phyloP scores from a whole-genome alignment of 2,329 filamentous ascomycete species.

The Emergomyces pasteurianus region DNA sequence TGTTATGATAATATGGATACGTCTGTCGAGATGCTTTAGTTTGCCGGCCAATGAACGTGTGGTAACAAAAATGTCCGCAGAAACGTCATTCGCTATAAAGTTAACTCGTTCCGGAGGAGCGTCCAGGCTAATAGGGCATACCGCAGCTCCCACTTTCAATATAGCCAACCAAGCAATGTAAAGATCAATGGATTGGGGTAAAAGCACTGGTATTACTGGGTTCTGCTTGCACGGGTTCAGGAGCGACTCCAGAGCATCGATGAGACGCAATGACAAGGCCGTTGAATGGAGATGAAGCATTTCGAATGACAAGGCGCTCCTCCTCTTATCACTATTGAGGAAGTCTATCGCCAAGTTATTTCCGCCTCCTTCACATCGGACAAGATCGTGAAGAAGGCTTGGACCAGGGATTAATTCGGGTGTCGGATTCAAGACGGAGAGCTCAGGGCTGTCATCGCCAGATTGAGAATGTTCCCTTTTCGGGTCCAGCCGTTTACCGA shows the following conservation, averaged over 20 bases:
- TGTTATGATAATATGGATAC: constrained; percentile 21
- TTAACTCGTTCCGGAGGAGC: constrained; percentile 62
- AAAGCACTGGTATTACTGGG: constrained; percentile 57
- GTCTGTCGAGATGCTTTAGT: constrained; percentile 12
- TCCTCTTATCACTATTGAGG: constrained; percentile 37
- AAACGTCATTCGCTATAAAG: constrained; percentile 71
- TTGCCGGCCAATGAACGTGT: constrained; percentile 25
- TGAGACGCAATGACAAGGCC: constrained; percentile 42
- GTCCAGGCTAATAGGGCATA: constrained; percentile 74
- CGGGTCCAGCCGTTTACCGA: constrained; percentile 14
- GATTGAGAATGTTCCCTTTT: neutral
- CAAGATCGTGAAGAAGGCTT: constrained; percentile 49
- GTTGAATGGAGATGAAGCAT: constrained; percentile 50
- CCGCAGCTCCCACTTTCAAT: constrained; percentile 69
- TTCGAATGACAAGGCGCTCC: constrained; percentile 46
- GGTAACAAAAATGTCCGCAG: constrained; percentile 57
- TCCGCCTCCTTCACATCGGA: constrained; percentile 33
- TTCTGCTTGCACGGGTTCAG: constrained; percentile 4
- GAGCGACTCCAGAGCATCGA: constrained; percentile 16
- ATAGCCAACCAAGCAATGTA: constrained; percentile 69
- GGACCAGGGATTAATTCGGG: constrained; percentile 45
- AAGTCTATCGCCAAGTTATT: constrained; percentile 51
- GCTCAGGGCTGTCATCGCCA: constrained; percentile 10
- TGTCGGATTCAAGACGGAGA: constrained; percentile 48
- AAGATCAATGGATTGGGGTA: constrained; percentile 64